A percentile compares a stretch with the other conserved stretches of the same genome.
phyloP scores from a whole-genome alignment of 2,329 filamentous ascomycete genomes.

The Penicillium nordicum region DNA sequence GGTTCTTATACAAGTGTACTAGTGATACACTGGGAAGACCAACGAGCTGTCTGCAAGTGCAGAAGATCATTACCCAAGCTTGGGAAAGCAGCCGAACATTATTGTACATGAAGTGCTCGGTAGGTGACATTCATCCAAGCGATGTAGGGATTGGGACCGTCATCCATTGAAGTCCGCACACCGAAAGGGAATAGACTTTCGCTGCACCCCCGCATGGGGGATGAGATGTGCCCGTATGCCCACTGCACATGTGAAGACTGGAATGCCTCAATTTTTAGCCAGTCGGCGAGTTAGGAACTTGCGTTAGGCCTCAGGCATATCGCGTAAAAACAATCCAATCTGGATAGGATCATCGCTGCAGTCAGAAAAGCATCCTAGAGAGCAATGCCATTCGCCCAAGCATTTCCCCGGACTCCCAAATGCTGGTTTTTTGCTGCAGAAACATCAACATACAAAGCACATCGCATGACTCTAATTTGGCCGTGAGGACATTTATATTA shows the following conservation, averaged over 20 bases:
- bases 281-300: neutral
- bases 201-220: constrained; percentile 9
- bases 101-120: neutral
- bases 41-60: neutral
- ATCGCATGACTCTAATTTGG: neutral
- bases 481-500: neutral
- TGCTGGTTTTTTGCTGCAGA: neutral
- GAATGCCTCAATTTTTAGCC: neutral
- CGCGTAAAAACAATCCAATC: neutral
- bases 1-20: constrained; percentile 4
- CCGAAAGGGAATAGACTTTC: constrained; percentile 14
- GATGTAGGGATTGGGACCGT: constrained; percentile 14
- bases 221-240: neutral
- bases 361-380: neutral
- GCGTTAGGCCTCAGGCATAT: neutral
- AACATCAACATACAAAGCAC: neutral
- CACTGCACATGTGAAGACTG: neutral
- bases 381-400: neutral
- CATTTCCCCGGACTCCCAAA: neutral
- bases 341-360: neutral
- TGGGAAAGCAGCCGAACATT: constrained; percentile 3
- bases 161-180: constrained; percentile 12
- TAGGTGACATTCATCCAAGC: constrained; percentile 17
- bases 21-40: neutral
- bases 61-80: constrained; percentile 10